Evolutionary conservation across 805 yeast genomes (phyloP).

Genomic region (Candida hispaniensis): DNA sequence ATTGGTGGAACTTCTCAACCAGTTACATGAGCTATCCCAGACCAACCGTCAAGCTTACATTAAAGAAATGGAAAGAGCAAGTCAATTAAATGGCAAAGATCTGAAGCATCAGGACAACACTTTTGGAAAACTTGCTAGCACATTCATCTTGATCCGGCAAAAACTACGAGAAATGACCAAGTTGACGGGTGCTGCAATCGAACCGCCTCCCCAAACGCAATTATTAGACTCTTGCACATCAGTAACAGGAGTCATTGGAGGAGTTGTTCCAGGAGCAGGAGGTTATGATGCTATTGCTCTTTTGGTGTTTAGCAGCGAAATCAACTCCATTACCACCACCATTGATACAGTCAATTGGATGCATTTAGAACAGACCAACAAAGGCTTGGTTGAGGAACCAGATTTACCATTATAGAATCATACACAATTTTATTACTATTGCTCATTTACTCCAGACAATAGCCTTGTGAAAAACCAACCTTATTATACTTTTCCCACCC

Average conservation of each 20-base stretch:
- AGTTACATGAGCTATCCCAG: conserved; percentile 31
- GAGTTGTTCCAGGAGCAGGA: conserved; percentile 99
- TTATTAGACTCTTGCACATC: conserved; percentile 47
- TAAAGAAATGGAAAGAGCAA: conserved; percentile 14
- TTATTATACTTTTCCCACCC: background rate
- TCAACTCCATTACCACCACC: conserved; percentile 28
- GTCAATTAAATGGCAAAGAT: conserved; percentile 2
- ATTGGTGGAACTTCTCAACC: conserved; percentile 41
- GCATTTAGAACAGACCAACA: conserved; percentile 49
- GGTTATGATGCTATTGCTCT: conserved; percentile 89
- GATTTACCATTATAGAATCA: conserved; percentile 30
- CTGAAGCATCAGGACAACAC: conserved; percentile 3
- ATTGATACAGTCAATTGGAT: conserved; percentile 55
- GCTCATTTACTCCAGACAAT: background rate
- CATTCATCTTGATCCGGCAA: conserved; percentile 37
- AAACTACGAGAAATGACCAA: conserved; percentile 50
- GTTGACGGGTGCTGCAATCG: conserved; percentile 73
- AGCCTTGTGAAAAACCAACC: background rate
- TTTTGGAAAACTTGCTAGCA: conserved; percentile 4
- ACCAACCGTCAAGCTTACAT: conserved; percentile 32
- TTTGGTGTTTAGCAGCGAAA: conserved; percentile 42
- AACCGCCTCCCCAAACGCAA: conserved; percentile 66
- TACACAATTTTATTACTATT: background rate
- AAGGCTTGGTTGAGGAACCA: conserved; percentile 38
- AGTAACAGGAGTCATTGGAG: conserved; percentile 73